phyloP scores from a whole-genome alignment of 2,329 filamentous ascomycete genomes.

The Trichoderma breve region DNA sequence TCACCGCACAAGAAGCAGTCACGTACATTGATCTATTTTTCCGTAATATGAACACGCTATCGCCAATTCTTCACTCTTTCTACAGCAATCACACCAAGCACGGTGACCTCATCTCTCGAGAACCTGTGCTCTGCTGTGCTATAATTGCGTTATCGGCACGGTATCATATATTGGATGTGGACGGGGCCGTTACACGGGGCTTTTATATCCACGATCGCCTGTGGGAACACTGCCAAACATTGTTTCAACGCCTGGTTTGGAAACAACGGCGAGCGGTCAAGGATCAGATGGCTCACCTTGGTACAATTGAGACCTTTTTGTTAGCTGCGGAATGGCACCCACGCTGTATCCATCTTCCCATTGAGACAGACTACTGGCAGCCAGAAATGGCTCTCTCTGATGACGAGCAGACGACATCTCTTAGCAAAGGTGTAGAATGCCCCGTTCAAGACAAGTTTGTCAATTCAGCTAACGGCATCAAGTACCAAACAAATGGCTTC shows the following conservation, averaged over 20 bases:
- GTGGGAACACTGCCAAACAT: neutral
- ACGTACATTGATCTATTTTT: neutral
- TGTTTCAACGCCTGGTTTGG: neutral
- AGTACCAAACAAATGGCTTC: neutral
- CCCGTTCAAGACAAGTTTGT: neutral
- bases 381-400: neutral
- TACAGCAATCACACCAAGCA: neutral
- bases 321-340: neutral
- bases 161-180: neutral
- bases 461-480: neutral
- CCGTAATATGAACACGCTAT: neutral
- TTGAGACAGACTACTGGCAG: neutral
- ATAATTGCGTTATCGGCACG: neutral
- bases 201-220: neutral
- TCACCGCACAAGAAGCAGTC: neutral
- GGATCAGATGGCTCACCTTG: neutral
- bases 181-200: neutral
- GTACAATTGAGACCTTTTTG: neutral
- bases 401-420: neutral
- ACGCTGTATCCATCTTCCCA: neutral
- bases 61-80: neutral
- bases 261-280: neutral
- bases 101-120: neutral
- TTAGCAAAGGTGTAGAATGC: neutral
- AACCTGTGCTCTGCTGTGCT: neutral